Base-by-base conservation (phyloP, 2,329 filamentous ascomycete species). In the Colletotrichum camelliae region DNA sequence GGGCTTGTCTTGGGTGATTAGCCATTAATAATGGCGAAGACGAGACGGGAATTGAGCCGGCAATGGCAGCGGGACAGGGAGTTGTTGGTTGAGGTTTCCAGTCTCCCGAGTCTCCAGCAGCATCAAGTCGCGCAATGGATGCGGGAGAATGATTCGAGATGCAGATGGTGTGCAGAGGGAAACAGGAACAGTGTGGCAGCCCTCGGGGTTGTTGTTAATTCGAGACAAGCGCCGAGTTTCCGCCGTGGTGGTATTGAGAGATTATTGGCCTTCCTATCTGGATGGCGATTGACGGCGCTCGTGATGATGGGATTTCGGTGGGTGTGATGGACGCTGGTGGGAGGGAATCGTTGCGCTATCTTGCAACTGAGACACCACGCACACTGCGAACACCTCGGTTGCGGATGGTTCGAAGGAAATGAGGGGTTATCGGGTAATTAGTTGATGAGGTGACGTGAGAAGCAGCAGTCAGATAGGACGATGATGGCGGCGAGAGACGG, bases 221-320 rank as follows among this genome's bases (percentile, higher is more conserved):
- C 52, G 61, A 77, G 74, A 75, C 74, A 76, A 76, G 74, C 74
- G 70, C 65, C 73, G 60, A 31, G 74, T 43, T 52, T 67, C 76
- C 76, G 66, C 65, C 74, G 73, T 60, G 69, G 69, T 76, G 76
- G 73, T 72, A 76, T 76, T 70, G 76, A 52, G 66, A 73, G 67
- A 74, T 70, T 74, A 72, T 72, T 72, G 71, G 77, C 77, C 77
- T 77, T 77, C 77, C 77, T 77, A 64, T 75, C 75, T 71, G 16
- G 75, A 77, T 52, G 21, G 67, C 48, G 75, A 61, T 69, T 74
- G 43, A 68, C 52, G 64, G 58, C 33, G 72, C 77, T 75, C 77
- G 77, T 77, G 77, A 77, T 74, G 75, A 72, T 71, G 64, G 43
- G 64, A 35, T 52, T 58, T 60, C 57, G 64, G 70, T 64, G 73